Evolutionary conservation across 2,329 filamentous ascomycete species (phyloP), one percentile per base, ranked within the genome.

Genomic region (Ceratocystis cubensis): DNA sequence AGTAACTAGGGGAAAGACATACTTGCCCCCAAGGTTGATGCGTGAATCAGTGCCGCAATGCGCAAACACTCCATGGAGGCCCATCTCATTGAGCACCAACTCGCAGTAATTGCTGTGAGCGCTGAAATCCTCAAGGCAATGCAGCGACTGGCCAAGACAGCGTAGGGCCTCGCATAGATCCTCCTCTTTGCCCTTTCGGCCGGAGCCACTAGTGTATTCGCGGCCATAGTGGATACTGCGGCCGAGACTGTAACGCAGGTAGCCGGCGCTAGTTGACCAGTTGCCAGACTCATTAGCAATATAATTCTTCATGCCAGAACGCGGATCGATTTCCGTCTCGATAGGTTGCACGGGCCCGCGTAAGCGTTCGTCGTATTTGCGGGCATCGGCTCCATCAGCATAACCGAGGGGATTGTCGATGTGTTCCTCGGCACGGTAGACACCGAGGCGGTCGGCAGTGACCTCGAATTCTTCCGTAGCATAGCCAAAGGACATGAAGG

Each of bases 281-380:
- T 84, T 82, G 3, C 91, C 90, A 15, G 78, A 79, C 74, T 97
- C 93, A 72, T 96, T 97, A 68, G 93, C 86, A 71, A 99, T 97
- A 75, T 99, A 99, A 75, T 97, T 97, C 77, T 97, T 99, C 93
- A 99, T 96, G n/a, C 92, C 92, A 0, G 89, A 94, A 5, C 82
- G 78, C 44, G 78, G 77, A 72, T 94, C 89, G 66, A 94, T 83
- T 68, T 89, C 85, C 22, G 89, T 83, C 73, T 94, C 89, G 50
- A 83, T 75, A 3, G 82, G 81, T 68, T 84, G 78, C 7, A 97
- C 85, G 0, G 92, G 92, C 0, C 86, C 88, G 63, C 94, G 87
- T 6, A 97, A 84, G 30, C 94, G 87, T 46, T 81, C 77, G 74
- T 97, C 94, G 72, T 84, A 91, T 71, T 88, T 84, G 69, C 90